Evolutionary conservation across 768 basidiomycete genomes (phyloP).

Genomic region (Plicaturopsis crispa): DNA sequence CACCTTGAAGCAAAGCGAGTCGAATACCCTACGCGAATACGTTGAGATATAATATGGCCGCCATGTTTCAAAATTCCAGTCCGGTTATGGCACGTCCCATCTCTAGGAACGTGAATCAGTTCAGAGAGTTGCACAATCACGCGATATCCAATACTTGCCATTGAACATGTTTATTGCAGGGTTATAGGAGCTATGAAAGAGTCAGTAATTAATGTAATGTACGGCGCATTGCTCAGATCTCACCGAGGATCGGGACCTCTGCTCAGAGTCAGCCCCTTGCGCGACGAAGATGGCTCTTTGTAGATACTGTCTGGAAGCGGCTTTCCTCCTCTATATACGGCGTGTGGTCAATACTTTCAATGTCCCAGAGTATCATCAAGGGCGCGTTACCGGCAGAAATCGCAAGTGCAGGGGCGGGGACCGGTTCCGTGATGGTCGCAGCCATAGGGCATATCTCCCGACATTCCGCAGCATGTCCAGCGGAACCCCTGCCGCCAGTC

Average conservation of each 20-base stretch:
- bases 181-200: no score
- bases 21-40: no score
- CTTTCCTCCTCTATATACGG: constrained; percentile 23
- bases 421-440: constrained; percentile 34
- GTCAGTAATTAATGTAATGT: no score
- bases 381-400: constrained; percentile 29
- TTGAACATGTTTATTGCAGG: no score
- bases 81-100: no score
- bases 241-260: constrained; percentile 28
- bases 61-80: no score
- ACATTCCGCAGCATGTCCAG: constrained; percentile 32
- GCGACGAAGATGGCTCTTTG: constrained; percentile 17
- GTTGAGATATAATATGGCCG: no score
- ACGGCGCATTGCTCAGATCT: no score
- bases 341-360: background rate
- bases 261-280: constrained; percentile 21
- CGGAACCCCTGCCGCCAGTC: constrained; percentile 25
- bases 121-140: no score
- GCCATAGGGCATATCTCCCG: constrained; percentile 24
- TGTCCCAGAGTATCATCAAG: constrained; percentile 1
- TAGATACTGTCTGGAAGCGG: constrained; percentile 22
- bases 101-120: no score
- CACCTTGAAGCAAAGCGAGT: no score
- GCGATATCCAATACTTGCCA: no score
- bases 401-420: constrained; percentile 25